Evolutionary conservation across 2,329 filamentous ascomycete genomes (phyloP), one percentile per base, ranked within the genome.

Genomic region (Fusarium goolgardi): DNA sequence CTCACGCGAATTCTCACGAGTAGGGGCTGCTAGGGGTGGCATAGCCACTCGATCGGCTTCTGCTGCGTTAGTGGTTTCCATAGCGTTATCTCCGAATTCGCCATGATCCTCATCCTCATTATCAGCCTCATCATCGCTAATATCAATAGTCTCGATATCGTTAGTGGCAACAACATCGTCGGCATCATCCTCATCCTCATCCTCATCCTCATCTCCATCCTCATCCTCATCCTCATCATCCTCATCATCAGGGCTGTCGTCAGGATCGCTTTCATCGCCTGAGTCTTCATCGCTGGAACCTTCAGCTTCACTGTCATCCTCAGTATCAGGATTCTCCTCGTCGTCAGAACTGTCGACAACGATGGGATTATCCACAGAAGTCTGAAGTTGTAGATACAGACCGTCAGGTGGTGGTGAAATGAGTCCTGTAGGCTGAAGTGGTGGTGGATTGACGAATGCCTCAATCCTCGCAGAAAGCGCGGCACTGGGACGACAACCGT

Each of bases 351-450:
- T 43, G 5, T 13, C 32, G 2, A 39, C 18, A 13, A 41, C 12
- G 11, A 44, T 45, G 32, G 40, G 15, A 13, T 41, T 8, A 4
- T 55, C 40, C 31, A 67, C 40, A 29, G 50, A 29, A n/a, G 27
- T 43, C 21, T 63, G 64, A 12, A 34, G 27, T 20, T 44, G 65
- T 18, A 54, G 64, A 8, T 53, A 51, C 34, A 41, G 15, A 37
- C 18, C 47, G 4, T 68, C 59, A 34, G 65, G 60, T 11, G 65
- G 44, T 3, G 41, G 63, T 13, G 45, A 41, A 12, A 32, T 20
- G 23, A 59, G 46, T 23, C 46, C 34, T 18, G 20, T 27, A 10
- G 27, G n/a, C 15, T 13, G 15, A 18, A 29, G 27, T 29, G 40
- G 44, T 13, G 20, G 20, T 11, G 55, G 41, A n/a, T 37, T 34